Evolutionary conservation across 2,329 filamentous ascomycete genomes (phyloP).

Genomic region (Epicoccum nigrum): DNA sequence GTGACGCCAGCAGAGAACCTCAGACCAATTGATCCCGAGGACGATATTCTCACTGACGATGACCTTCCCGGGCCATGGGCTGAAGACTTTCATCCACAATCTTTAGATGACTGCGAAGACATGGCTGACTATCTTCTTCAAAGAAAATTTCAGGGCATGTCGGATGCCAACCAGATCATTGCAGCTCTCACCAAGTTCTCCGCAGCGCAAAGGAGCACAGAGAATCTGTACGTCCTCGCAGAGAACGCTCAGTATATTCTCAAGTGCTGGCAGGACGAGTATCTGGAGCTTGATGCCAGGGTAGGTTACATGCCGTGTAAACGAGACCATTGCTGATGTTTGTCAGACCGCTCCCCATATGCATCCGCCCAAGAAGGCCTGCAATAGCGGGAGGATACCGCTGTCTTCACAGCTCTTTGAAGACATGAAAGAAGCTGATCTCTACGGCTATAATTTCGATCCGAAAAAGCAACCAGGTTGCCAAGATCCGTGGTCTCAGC

Average conservation of each 20-base stretch:
- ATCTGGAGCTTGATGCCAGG: slow-evolving; percentile 58
- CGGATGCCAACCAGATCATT: slow-evolving; percentile 51
- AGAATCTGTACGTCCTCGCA: slow-evolving; percentile 62
- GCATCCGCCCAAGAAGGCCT: slow-evolving; percentile 58
- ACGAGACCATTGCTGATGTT: slow-evolving; percentile 5
- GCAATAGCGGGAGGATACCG: slow-evolving; percentile 55
- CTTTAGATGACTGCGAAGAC: slow-evolving; percentile 46
- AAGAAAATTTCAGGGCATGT: slow-evolving; percentile 50
- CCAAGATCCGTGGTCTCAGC: slow-evolving; percentile 64
- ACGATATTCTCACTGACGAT: slow-evolving; percentile 44
- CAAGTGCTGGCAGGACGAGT: slow-evolving; percentile 65
- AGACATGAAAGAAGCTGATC: slow-evolving; percentile 65
- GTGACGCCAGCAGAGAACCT: slow-evolving; percentile 35
- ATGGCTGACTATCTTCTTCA: slow-evolving; percentile 51
- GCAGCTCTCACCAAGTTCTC: slow-evolving; percentile 52
- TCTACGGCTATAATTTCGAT: slow-evolving; percentile 66
- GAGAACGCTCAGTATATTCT: slow-evolving; percentile 60
- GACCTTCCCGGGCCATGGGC: slow-evolving; percentile 48
- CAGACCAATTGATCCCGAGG: slow-evolving; percentile 38
- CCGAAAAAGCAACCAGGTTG: slow-evolving; percentile 56
- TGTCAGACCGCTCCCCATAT: slow-evolving; percentile 57
- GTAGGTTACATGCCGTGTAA: slow-evolving; percentile 25
- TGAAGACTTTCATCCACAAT: slow-evolving; percentile 33
- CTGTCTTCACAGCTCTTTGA: slow-evolving; percentile 58
- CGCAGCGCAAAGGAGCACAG: slow-evolving; percentile 52